phyloP scores from a whole-genome alignment of 495 filamentous ascomycete species.

The Xylaria grammica region DNA sequence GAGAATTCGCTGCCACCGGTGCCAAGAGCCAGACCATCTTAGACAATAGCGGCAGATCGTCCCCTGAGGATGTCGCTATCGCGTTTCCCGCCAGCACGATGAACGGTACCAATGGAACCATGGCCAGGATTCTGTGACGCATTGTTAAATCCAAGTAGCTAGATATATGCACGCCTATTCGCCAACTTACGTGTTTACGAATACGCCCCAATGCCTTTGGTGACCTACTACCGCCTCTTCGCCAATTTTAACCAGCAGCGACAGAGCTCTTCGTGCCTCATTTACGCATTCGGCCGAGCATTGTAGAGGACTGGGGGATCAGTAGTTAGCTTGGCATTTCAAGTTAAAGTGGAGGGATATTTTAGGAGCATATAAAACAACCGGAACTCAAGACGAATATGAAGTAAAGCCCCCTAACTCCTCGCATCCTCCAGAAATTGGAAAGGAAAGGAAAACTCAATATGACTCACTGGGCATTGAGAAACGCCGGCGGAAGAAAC shows the following conservation, averaged over 20 bases:
- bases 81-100: constrained; percentile 72
- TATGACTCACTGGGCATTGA: constrained; percentile 23
- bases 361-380: not conserved
- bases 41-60: constrained; percentile 49
- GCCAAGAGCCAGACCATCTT: constrained; percentile 21
- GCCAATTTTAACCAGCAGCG: constrained; percentile 34
- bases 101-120: constrained; percentile 69
- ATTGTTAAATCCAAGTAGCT: constrained; percentile 1
- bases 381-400: not conserved
- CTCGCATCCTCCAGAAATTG: not conserved
- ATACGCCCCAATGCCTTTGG: constrained; percentile 13
- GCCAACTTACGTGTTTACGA: constrained; percentile 29
- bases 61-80: constrained; percentile 53
- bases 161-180: not conserved
- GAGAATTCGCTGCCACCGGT: constrained; percentile 16
- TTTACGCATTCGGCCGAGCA: constrained; percentile 61
- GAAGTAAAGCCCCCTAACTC: not conserved
- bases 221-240: constrained; percentile 12
- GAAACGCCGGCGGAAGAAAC: constrained; percentile 53
- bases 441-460: not conserved
- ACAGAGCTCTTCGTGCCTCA: constrained; percentile 59
- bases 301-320: constrained; percentile 22
- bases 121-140: constrained; percentile 27
- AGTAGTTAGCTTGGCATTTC: not conserved
- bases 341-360: not conserved